Conservation (phyloP, 495 filamentous ascomycete genomes). For the Chaetomium cochliodes region DNA sequence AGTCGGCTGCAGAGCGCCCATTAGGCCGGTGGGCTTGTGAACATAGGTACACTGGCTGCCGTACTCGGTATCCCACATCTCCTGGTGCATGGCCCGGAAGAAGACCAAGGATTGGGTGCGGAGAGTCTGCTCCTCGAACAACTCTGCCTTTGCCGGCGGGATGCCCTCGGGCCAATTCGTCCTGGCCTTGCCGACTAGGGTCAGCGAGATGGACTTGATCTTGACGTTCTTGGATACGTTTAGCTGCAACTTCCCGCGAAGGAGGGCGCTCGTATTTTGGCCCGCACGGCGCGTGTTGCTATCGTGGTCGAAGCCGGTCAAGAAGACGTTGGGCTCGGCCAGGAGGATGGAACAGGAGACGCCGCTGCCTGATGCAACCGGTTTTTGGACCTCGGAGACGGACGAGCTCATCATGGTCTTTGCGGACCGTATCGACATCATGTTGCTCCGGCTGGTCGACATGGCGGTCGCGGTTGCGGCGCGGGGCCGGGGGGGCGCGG, state of each 20-base stretch:
- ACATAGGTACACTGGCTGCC: slow-evolving; percentile 57
- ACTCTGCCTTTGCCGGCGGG: slow-evolving; percentile 80
- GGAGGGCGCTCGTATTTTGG: slow-evolving; percentile 65
- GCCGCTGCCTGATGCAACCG: slow-evolving; percentile 71
- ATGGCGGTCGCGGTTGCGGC: slow-evolving; percentile 22
- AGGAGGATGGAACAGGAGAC: slow-evolving; percentile 70
- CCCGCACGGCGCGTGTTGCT: slow-evolving; percentile 59
- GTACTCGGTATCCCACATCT: slow-evolving; percentile 55
- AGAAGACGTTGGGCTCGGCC: slow-evolving; percentile 85
- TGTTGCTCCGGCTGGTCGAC: slow-evolving; percentile 41
- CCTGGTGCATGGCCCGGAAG: slow-evolving; percentile 68
- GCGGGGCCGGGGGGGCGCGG: slow-evolving; percentile 24
- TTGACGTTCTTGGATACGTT: slow-evolving; percentile 87
- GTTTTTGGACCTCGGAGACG: slow-evolving; percentile 57
- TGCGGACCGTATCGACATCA: slow-evolving; percentile 46
- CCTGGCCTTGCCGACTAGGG: slow-evolving; percentile 78
- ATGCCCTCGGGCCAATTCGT: slow-evolving; percentile 99
- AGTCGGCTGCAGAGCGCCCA: slow-evolving; percentile 43
- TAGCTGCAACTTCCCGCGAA: slow-evolving; percentile 80
- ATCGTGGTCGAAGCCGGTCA: slow-evolving; percentile 87
- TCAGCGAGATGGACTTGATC: slow-evolving; percentile 88
- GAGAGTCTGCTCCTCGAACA: slow-evolving; percentile 75
- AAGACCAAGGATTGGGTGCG: slow-evolving; percentile 77
- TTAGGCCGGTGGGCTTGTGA: slow-evolving; percentile 38
- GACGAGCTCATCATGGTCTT: slow-evolving; percentile 44